These are phyloP conservation scores for Scutellaria barbata DNA, from an alignment of 257 asterid species.

Conservation along the genomic window DNA sequence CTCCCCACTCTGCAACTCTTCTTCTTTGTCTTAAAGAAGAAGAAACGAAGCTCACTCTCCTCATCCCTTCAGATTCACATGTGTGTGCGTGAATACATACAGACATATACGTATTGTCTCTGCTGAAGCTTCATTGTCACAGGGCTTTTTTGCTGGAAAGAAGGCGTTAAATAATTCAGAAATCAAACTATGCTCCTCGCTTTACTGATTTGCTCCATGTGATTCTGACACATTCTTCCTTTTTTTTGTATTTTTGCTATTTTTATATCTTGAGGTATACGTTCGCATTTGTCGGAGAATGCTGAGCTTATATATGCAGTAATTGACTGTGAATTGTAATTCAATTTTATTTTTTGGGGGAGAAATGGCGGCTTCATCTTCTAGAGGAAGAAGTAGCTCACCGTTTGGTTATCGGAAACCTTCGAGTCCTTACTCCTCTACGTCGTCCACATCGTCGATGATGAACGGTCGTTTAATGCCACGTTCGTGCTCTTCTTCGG, in stretches of 20 bases:
- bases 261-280: background rate
- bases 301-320: constrained; percentile 18
- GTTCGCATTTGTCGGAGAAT: constrained; percentile 9
- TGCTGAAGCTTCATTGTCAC: constrained; percentile 43
- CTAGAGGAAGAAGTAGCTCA: constrained; percentile 89
- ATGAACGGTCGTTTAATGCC: constrained; percentile 74
- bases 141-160: constrained; percentile 43
- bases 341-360: constrained; percentile 21
- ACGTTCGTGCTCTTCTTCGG: constrained; percentile 68
- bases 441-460: constrained; percentile 83
- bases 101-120: constrained; percentile 2
- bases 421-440: constrained; percentile 76
- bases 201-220: constrained; percentile 65
- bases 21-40: constrained; percentile 63
- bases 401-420: constrained; percentile 68
- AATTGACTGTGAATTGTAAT: constrained; percentile 16
- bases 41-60: constrained; percentile 39
- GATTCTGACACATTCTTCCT: constrained; percentile 72
- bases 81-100: constrained; percentile 31
- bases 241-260: constrained; percentile 17
- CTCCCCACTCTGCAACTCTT: constrained; percentile 48
- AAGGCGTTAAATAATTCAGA: constrained; percentile 41
- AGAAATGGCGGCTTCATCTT: constrained; percentile 86
- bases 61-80: constrained; percentile 30
- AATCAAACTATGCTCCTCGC: constrained; percentile 42